Evolutionary conservation across 2,329 filamentous ascomycete species (phyloP).

Genomic region (Penicillium sp.): DNA sequence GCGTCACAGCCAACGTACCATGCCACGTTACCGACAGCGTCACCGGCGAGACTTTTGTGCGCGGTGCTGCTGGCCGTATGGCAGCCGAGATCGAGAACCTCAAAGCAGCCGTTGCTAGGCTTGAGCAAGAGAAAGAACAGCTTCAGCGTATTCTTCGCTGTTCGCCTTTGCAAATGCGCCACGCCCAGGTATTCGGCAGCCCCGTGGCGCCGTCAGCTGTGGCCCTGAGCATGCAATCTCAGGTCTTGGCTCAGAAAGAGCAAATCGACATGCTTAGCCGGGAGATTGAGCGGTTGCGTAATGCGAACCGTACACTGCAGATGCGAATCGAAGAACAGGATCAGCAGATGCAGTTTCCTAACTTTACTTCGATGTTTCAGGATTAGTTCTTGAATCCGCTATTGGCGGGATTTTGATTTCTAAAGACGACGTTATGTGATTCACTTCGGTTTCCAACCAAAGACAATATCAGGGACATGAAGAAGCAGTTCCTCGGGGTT

Average conservation of each 20-base stretch:
- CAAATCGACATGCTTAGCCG: neutral
- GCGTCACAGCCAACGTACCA: neutral
- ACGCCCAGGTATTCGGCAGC: too few relatives aligned
- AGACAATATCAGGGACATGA: too few relatives aligned
- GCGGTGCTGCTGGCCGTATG: neutral
- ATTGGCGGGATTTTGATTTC: too few relatives aligned
- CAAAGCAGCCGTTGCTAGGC: neutral
- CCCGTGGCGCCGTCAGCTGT: neutral
- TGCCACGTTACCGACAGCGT: constrained; percentile 3
- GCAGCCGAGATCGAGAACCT: neutral
- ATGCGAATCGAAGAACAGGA: neutral
- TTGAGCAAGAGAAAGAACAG: constrained; percentile 19
- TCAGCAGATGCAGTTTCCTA: too few relatives aligned
- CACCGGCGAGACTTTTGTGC: constrained; percentile 1
- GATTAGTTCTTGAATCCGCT: too few relatives aligned
- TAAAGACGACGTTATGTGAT: too few relatives aligned
- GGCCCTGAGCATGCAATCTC: neutral
- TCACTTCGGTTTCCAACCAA: too few relatives aligned
- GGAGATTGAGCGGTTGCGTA: neutral
- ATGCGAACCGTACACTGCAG: neutral
- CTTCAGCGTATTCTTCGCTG: neutral
- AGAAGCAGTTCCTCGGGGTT: too few relatives aligned
- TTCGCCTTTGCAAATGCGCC: neutral
- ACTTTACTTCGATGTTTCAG: too few relatives aligned
- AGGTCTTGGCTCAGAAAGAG: neutral